Percentiles rank a stretch among this genome's conserved stretches.
These are phyloP conservation scores for Diaporthe caulivora DNA, from an alignment of 2,329 filamentous ascomycete genomes.

Conservation along the genomic window DNA sequence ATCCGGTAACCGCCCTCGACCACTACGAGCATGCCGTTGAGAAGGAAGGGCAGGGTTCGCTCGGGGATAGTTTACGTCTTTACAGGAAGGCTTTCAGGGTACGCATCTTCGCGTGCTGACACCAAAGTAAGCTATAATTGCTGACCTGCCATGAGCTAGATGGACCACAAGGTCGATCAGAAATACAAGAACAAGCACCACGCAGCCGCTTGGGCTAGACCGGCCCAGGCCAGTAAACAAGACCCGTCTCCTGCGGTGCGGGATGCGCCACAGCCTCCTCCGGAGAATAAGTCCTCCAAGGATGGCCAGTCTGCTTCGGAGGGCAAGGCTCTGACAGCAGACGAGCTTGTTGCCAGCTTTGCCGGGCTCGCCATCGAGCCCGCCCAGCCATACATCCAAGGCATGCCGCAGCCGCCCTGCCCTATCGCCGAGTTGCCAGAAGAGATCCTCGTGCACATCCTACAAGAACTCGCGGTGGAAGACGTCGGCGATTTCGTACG, in stretches of 20 bases:
- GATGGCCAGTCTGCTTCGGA: constrained; percentile 45
- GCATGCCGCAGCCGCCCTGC: constrained; percentile 80
- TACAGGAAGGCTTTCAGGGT: constrained; percentile 94
- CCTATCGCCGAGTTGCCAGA: constrained; percentile 83
- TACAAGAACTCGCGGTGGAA: constrained; percentile 76
- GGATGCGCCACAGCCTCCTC: constrained; percentile 50
- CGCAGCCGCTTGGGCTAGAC: constrained; percentile 70
- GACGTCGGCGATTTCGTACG: constrained; percentile 85
- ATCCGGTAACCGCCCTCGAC: constrained; percentile 84
- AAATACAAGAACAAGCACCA: constrained; percentile 94
- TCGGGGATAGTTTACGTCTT: constrained; percentile 88
- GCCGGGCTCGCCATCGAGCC: constrained; percentile 76
- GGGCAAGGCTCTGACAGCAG: constrained; percentile 65
- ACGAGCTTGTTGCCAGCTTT: constrained; percentile 83
- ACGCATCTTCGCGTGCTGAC: constrained; percentile 44
- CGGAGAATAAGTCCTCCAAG: constrained; percentile 59
- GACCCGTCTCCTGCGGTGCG: constrained; percentile 40
- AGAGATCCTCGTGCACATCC: constrained; percentile 85
- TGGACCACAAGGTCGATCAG: constrained; percentile 87
- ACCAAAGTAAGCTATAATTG: background rate
- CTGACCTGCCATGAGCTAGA: constrained; percentile 57
- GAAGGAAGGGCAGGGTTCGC: constrained; percentile 84
- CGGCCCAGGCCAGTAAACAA: constrained; percentile 45
- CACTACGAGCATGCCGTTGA: constrained; percentile 94
- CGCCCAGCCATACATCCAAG: constrained; percentile 77